Percentiles rank a stretch among this genome's conserved stretches.
phyloP scores from a whole-genome alignment of 495 filamentous ascomycete genomes.

The Lepidopterella palustris region DNA sequence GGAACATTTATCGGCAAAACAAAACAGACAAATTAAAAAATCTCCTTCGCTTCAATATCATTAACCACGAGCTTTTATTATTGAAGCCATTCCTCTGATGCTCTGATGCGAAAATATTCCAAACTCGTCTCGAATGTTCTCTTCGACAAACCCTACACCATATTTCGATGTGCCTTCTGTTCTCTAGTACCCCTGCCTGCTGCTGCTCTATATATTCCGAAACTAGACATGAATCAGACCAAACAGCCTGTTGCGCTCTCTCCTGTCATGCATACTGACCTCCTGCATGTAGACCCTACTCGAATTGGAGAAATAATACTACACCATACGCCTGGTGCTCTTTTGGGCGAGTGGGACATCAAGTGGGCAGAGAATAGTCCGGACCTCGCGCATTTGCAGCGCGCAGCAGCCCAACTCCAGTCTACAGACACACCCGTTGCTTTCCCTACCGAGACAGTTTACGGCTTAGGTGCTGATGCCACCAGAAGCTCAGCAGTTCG shows the following conservation, averaged over 20 bases:
- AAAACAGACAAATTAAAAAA: too few relatives aligned
- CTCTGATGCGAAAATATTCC: too few relatives aligned
- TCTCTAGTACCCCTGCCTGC: too few relatives aligned
- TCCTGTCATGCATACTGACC: conserved; percentile 22
- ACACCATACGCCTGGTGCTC: not conserved
- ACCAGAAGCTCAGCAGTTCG: conserved; percentile 76
- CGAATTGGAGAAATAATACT: conserved; percentile 15
- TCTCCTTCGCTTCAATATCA: too few relatives aligned
- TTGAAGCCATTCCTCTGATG: too few relatives aligned
- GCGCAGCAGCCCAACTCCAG: conserved; percentile 56
- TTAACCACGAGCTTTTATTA: too few relatives aligned
- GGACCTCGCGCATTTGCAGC: conserved; percentile 33
- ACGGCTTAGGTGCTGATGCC: conserved; percentile 91
- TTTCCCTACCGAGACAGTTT: conserved; percentile 98
- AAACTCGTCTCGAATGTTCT: too few relatives aligned
- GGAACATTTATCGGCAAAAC: too few relatives aligned
- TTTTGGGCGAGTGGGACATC: conserved; percentile 23
- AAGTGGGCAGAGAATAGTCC: conserved; percentile 9
- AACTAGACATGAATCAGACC: too few relatives aligned
- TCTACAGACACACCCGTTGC: conserved; percentile 69
- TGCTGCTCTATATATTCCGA: too few relatives aligned
- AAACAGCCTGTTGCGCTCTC: conserved; percentile 8
- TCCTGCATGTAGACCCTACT: conserved; percentile 18
- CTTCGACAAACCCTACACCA: too few relatives aligned
- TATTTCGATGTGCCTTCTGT: too few relatives aligned